Evolutionary conservation across 768 basidiomycete species (phyloP), one percentile per base, ranked within the genome.

Genomic region (Rhodosporidiobolus sp.): DNA sequence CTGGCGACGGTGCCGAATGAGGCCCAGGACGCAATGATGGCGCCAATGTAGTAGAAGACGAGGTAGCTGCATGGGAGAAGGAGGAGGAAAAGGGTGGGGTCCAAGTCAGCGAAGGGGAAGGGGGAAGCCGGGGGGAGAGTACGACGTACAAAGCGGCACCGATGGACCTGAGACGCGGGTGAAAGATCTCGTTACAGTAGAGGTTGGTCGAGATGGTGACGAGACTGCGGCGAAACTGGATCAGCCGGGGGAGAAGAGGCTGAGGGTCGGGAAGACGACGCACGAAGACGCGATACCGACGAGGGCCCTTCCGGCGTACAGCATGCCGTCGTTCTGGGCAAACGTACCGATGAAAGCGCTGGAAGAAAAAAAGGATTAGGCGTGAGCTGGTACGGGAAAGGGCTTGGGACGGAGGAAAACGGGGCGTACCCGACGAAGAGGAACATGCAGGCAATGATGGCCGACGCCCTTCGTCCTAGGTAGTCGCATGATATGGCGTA

Each of bases 171-270:
- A 69, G 49, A 3, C 81, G 73, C n/a, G 82, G 82, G 76, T 83
- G 82, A 10, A 80, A 78, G 59, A 82, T 79, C 76, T 83, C 82
- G 67, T 81, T 81, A 12, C 81, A 78, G 38, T 81, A 79, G 34
- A 80, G 38, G 8, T 43, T n/a, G n/a, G n/a, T n/a, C n/a, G n/a
- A n/a, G n/a, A n/a, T n/a, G n/a, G n/a, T n/a, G n/a, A n/a, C n/a
- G n/a, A n/a, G n/a, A n/a, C n/a, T n/a, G n/a, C n/a, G n/a, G n/a
- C n/a, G n/a, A n/a, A n/a, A n/a, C n/a, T n/a, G n/a, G n/a, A n/a
- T n/a, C n/a, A n/a, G n/a, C n/a, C n/a, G n/a, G 38, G 38, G 14
- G 38, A 43, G 14, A 43, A 43, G 14, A 7, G 38, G 8, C 7
- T 14, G 46, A 62, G 61, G 17, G 60, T 54, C 0, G 60, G 55